A percentile compares a stretch with the other conserved stretches of the same genome.
These are phyloP conservation scores for Colletotrichum caudatum DNA, from an alignment of 2,329 filamentous ascomycete species.

Conservation along the genomic window DNA sequence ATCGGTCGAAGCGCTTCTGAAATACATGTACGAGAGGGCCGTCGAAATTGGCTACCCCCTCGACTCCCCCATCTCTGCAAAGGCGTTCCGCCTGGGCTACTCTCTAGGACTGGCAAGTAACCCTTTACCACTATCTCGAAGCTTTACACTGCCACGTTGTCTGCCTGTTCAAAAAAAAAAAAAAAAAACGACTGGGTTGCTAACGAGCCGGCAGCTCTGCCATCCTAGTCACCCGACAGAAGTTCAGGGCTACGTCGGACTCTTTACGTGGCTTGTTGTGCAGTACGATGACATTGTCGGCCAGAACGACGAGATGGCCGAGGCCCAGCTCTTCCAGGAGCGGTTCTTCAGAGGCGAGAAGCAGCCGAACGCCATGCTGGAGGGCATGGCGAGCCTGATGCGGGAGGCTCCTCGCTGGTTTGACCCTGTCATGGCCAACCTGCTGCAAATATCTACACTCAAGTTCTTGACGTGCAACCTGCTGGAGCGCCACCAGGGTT, in stretches of 20 bases:
- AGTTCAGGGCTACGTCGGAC: slow-evolving; percentile 43
- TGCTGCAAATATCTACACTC: slow-evolving; percentile 43
- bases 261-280: slow-evolving; percentile 45
- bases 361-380: slow-evolving; percentile 43
- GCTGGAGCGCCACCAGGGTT: slow-evolving; percentile 43
- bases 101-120: slow-evolving; percentile 41
- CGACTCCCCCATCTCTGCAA: slow-evolving; percentile 42
- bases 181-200: slow-evolving; percentile 13
- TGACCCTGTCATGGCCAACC: slow-evolving; percentile 42
- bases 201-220: slow-evolving; percentile 41
- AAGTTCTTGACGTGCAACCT: slow-evolving; percentile 45
- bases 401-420: slow-evolving; percentile 43
- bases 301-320: slow-evolving; percentile 42
- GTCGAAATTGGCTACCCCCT: slow-evolving; percentile 42
- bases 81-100: slow-evolving; percentile 43
- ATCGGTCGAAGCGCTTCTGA: slow-evolving; percentile 39
- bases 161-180: neutral
- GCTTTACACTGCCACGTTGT: neutral
- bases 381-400: slow-evolving; percentile 37
- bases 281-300: slow-evolving; percentile 44
- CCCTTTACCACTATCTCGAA: neutral
- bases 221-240: slow-evolving; percentile 42
- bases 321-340: slow-evolving; percentile 40
- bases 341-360: slow-evolving; percentile 43
- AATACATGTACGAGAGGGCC: slow-evolving; percentile 43